Percentiles rank a stretch among this genome's conserved stretches.
phyloP scores from a whole-genome alignment of 208 protist genomes.

The Angomonas deanei region DNA sequence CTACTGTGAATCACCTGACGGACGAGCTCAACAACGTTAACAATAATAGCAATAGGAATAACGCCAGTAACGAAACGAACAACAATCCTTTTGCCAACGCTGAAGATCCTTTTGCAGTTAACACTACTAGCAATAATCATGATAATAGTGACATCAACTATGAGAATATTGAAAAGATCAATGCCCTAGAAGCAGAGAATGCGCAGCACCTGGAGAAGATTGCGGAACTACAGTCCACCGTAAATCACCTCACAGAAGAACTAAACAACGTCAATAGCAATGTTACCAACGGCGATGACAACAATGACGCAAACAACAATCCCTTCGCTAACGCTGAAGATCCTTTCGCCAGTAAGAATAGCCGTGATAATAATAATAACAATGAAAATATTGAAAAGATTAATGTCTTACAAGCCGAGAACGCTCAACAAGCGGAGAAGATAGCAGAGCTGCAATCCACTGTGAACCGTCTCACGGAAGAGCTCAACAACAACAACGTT shows the following conservation, averaged over 20 bases:
- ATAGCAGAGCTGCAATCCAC: too few relatives aligned
- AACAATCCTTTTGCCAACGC: background rate
- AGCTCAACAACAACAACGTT: background rate
- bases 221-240: too few relatives aligned
- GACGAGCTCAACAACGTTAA: constrained; percentile 3
- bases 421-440: background rate
- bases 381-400: background rate
- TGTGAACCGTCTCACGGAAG: too few relatives aligned
- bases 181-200: background rate
- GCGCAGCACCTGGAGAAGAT: too few relatives aligned
- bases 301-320: constrained; percentile 2
- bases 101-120: background rate
- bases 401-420: background rate
- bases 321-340: background rate
- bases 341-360: background rate
- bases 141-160: background rate
- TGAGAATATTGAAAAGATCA: background rate
- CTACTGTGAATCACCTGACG: too few relatives aligned
- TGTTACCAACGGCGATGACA: background rate
- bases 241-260: too few relatives aligned
- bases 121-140: background rate
- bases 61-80: background rate
- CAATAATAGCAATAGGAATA: background rate
- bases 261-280: constrained; percentile 5
- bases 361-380: background rate